phyloP scores from a whole-genome alignment of 2,329 filamentous ascomycete species.

The Escovopsis sp. region DNA sequence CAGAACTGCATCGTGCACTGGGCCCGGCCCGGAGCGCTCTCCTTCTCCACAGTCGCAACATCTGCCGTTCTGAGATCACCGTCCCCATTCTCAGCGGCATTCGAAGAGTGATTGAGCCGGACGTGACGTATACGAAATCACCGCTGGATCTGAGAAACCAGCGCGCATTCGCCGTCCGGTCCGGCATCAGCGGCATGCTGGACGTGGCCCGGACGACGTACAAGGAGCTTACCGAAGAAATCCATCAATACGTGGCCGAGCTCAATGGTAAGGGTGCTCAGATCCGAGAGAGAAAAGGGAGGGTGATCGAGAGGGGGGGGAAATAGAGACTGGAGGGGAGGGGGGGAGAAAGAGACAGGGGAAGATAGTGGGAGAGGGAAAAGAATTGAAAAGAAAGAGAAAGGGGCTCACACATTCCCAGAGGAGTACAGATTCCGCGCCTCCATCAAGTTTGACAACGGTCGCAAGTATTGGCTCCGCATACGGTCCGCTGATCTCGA shows the following conservation, averaged over 20 bases:
- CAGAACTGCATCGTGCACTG: conserved; percentile 52
- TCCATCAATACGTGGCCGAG: conserved; percentile 52
- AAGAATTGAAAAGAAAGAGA: too few species aligned
- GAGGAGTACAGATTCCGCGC: conserved; percentile 36
- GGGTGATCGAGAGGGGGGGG: too few species aligned
- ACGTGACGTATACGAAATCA: conserved; percentile 61
- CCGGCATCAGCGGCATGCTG: conserved; percentile 69
- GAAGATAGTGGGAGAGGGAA: too few species aligned
- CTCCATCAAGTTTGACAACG: conserved; percentile 59
- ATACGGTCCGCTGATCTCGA: conserved; percentile 49
- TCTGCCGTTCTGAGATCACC: conserved; percentile 51
- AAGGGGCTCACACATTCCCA: too few species aligned
- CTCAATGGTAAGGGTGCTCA: conserved; percentile 48
- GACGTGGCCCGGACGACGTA: conserved; percentile 82
- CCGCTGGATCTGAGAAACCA: conserved; percentile 82
- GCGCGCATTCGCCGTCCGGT: conserved; percentile 75
- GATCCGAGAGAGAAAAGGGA: too few species aligned
- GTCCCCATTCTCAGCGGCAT: conserved; percentile 49
- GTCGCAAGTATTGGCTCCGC: conserved; percentile 66
- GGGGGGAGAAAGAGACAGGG: too few species aligned
- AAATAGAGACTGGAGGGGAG: too few species aligned
- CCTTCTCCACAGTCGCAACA: conserved; percentile 49
- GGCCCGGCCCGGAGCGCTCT: conserved; percentile 46
- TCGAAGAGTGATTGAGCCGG: conserved; percentile 56
- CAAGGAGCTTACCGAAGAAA: conserved; percentile 72